Evolutionary conservation across 2,329 filamentous ascomycete species (phyloP).

Genomic region (Hypocreales sp.): DNA sequence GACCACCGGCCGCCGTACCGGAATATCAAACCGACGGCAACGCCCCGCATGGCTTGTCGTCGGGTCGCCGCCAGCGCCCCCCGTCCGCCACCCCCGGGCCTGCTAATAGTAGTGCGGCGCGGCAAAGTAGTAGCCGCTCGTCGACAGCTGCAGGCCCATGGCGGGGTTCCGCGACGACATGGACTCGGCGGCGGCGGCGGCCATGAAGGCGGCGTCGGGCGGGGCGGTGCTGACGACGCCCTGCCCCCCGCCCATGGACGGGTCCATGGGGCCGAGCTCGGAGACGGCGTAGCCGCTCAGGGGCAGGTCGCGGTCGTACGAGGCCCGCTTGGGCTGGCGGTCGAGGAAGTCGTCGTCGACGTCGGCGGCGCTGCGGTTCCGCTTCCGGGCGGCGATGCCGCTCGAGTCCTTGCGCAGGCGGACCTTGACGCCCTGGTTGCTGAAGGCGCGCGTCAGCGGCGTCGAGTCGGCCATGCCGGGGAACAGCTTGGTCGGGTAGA

Average conservation of each 20-base stretch:
- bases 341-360: conserved; percentile 5
- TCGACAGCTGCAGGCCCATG: conserved; percentile 5
- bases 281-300: conserved; percentile 5
- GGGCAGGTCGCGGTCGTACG: conserved; percentile 7
- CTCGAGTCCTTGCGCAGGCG: conserved; percentile 72
- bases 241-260: conserved; percentile 2
- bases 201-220: conserved; percentile 3
- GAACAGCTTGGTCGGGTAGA: conserved; percentile 51
- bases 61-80: too few relatives aligned
- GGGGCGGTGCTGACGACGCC: conserved; percentile 3
- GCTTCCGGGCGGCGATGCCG: conserved; percentile 32
- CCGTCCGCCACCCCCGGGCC: background rate
- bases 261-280: conserved; percentile 6
- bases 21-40: too few relatives aligned
- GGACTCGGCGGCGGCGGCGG: conserved; percentile 2
- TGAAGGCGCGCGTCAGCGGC: conserved; percentile 64
- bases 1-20: too few relatives aligned
- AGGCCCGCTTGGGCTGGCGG: conserved; percentile 8
- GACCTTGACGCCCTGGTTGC: conserved; percentile 73
- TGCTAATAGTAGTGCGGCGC: conserved; percentile 5
- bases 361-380: conserved; percentile 15
- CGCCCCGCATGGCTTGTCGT: too few relatives aligned
- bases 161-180: conserved; percentile 5
- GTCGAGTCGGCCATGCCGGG: conserved; percentile 72
- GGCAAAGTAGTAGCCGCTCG: conserved; percentile 7